phyloP scores from a whole-genome alignment of 2,329 filamentous ascomycete genomes.

The Ophiosphaerella herpotricha region DNA sequence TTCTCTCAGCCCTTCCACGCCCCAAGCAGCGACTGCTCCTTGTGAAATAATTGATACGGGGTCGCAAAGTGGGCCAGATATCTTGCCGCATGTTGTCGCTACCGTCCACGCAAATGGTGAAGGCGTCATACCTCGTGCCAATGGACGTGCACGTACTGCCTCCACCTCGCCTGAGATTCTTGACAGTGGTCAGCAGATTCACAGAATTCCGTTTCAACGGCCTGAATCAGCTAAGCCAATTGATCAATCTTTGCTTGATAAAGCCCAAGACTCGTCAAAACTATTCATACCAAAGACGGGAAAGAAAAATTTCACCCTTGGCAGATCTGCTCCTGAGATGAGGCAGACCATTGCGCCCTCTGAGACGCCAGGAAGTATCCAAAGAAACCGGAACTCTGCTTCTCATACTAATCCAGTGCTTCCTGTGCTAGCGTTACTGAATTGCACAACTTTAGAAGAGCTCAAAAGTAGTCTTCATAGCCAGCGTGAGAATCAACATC shows the following conservation, averaged over 20 bases:
- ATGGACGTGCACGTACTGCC: conserved; percentile 9
- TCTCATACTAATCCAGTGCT: conserved; percentile 7
- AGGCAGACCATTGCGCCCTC: neutral
- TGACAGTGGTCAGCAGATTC: conserved; percentile 33
- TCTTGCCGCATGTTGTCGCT: neutral
- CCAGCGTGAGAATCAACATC: conserved; percentile 9
- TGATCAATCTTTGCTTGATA: conserved; percentile 10
- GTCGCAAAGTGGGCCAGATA: neutral
- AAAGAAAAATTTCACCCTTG: conserved; percentile 26
- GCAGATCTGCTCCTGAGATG: conserved; percentile 2
- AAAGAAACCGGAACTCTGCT: neutral
- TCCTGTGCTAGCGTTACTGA: conserved; percentile 28
- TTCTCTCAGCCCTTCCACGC: conserved; percentile 1
- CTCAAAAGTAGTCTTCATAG: conserved; percentile 32
- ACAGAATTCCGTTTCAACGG: conserved; percentile 32
- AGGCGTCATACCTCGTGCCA: conserved; percentile 5
- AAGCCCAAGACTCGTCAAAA: conserved; percentile 6
- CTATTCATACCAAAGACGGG: conserved; percentile 20
- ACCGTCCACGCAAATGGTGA: conserved; percentile 16
- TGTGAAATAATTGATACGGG: neutral
- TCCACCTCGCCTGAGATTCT: conserved; percentile 17
- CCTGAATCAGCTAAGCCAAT: conserved; percentile 9
- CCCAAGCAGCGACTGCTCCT: neutral
- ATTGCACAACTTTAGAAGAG: conserved; percentile 33
- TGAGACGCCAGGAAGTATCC: neutral